Conservation (phyloP, 371 early-diverging fungal genomes). For the Blyttiomyces sp. region DNA sequence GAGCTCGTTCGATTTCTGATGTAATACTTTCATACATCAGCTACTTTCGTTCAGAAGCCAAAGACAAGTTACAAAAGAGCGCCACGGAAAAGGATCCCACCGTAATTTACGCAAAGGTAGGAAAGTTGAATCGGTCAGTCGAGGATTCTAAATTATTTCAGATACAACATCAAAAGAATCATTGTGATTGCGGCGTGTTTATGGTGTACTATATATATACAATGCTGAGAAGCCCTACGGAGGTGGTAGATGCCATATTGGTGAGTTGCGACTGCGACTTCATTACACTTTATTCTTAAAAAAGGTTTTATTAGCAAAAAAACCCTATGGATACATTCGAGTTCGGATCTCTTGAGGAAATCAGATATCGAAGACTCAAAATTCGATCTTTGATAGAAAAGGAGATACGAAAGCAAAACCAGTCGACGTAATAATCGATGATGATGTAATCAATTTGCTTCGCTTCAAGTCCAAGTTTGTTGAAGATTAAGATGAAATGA, state of each 20-base stretch:
- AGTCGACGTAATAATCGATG: neutral
- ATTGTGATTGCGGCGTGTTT: constrained; percentile 67
- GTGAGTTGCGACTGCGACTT: constrained; percentile 2
- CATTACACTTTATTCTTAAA: neutral
- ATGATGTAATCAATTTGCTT: neutral
- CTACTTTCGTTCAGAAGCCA: constrained; percentile 50
- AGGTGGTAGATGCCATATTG: neutral
- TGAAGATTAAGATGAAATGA: neutral
- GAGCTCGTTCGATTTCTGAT: no score
- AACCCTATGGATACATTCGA: constrained; percentile 1
- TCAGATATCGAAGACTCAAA: constrained; percentile 5
- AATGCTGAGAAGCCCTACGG: constrained; percentile 43
- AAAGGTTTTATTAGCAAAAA: neutral
- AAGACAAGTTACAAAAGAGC: constrained; percentile 16
- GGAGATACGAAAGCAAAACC: constrained; percentile 8
- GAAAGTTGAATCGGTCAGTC: neutral
- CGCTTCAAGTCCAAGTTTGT: neutral
- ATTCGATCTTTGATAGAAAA: constrained; percentile 12
- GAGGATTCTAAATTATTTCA: neutral
- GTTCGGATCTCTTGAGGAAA: constrained; percentile 19
- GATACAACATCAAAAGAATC: constrained; percentile 60
- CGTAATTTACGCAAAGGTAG: constrained; percentile 49
- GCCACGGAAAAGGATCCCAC: constrained; percentile 8
- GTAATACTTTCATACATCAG: neutral
- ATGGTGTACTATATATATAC: constrained; percentile 56